Base-by-base conservation (phyloP, 2,329 filamentous ascomycete genomes). In the Penicillium thymicola region DNA sequence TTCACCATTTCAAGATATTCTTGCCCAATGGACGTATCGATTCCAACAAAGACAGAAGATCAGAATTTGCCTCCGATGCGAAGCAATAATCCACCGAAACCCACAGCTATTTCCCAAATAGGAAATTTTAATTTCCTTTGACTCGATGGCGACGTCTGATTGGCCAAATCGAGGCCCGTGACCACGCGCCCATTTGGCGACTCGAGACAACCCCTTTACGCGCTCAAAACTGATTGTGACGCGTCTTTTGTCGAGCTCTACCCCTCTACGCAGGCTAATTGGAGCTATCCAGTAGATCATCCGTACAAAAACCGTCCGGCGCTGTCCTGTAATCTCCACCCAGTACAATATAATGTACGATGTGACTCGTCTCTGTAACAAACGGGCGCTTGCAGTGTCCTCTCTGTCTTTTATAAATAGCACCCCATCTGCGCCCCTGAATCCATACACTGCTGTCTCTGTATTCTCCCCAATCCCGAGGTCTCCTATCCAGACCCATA, bases 181-280 rank as follows among this genome's bases (percentile, higher is more conserved):
- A 75, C 63, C 52, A 59, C 72, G 72, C 65, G 72, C 53, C 58
- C 56, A 69, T 74, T 73, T 74, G 69, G 71, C 70, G 71, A 72
- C 68, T 45, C 42, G 27, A 34, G 46, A 61, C 60, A 65, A 61
- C 64, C 63, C 66, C 66, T 69, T 68, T 71, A 72, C 71, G 71
- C 71, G 71, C 70, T 62, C 65, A 52, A 61, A 59, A 59, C 57
- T 55, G 5, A 55, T 63, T 57, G 59, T 61, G 58, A 66, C 66
- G 60, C 59, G 55, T 64, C 51, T 41, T 45, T 40, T 4, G 6
- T 28, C 8, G n/a, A 25, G n/a, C 16, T 21, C 11, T 14, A 18
- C 27, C 8, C 41, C 36, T 40, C 37, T 28, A 10, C 21, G 45
- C 28, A 37, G 37, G n/a, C 18, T 34, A 37, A 55, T 55, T 28